Percentiles rank a stretch among this genome's conserved stretches.
Evolutionary conservation across 2,329 filamentous ascomycete species (phyloP).

Genomic region (Hypoxylon sp.): DNA sequence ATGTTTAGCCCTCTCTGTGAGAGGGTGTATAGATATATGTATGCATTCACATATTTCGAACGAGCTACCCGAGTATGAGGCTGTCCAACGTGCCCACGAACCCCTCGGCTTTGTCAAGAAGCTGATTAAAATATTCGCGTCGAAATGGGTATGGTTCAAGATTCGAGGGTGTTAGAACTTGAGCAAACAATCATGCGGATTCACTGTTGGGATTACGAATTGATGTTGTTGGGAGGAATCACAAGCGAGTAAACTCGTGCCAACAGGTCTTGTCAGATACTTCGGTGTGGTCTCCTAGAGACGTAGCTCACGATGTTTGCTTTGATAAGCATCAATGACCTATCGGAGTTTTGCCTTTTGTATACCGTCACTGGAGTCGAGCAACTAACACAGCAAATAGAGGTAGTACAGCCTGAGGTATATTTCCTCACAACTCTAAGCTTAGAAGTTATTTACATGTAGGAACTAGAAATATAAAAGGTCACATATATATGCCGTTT

Average conservation of each 20-base stretch:
- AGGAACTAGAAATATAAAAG: too few species aligned
- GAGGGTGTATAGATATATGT: too few species aligned
- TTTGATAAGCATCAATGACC: neutral
- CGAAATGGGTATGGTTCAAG: neutral
- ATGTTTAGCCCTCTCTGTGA: neutral
- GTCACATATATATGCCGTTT: too few species aligned
- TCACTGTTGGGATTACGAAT: neutral
- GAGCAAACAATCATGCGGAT: constrained; percentile 3
- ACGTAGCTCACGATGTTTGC: constrained; percentile 10
- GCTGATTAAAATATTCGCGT: neutral
- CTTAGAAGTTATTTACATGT: too few species aligned
- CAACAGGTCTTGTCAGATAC: too few species aligned
- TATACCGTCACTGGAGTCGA: neutral
- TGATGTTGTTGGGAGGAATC: neutral
- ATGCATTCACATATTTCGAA: constrained; percentile 1
- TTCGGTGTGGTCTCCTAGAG: neutral
- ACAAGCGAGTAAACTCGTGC: too few species aligned
- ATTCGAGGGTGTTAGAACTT: neutral
- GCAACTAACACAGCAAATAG: too few species aligned
- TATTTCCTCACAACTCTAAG: too few species aligned
- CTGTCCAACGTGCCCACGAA: neutral
- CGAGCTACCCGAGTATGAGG: neutral
- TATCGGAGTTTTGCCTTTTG: neutral
- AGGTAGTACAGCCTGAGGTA: too few species aligned
- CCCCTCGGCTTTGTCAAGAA: neutral